Base-by-base conservation (phyloP, 352 stramenopile genomes). In the Pythium phragmitis region DNA sequence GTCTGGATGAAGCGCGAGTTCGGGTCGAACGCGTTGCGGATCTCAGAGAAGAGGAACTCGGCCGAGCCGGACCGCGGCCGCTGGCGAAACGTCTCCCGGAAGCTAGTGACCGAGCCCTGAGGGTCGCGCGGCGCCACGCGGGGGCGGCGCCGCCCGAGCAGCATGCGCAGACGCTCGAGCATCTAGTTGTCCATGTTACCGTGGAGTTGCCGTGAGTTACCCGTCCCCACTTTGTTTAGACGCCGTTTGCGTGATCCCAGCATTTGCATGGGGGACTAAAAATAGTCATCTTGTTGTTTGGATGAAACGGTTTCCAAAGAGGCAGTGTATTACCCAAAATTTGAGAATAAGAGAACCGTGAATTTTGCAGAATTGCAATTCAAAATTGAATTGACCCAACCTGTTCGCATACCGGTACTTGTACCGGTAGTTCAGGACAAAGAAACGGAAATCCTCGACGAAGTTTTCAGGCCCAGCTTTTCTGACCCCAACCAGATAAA, bases 1-100 rank as follows among this genome's bases (percentile, higher is more conserved):
- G 69, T 59, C 37, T 72, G 62, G 51, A 89, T 85, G 63, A 76
- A 73, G 14, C 57, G 61, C 14, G 78, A 87, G 57, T 72, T 83
- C 17, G 82, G 79, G 52, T 89, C 80, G 54, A 85, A 88, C 2
- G 80, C 77, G 48, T 83, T 88, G 57, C 62, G 70, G 51, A 84
- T 75, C 56, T 89, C 80, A 4, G 56, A 11, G 37, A 81, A 72
- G 33, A 83, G 48, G 21, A 83, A 55, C 53, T 87, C 80, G 21
- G 77, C 76, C 19, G 76, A 85, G 17, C 76, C 74, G 1, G 74
- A 73, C 16, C 77, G 69, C n/a, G 61, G 59, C 2, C 75, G 78
- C 43, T 75, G 74, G 50, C 37, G 67, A 60, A 70, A 86, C 17
- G 67, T 79, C 63, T 75, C 72, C 39, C 47, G 69, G 54, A 75